Evolutionary conservation across 768 basidiomycete genomes (phyloP), one percentile per base, ranked within the genome.

Genomic region (Boletus sp.): DNA sequence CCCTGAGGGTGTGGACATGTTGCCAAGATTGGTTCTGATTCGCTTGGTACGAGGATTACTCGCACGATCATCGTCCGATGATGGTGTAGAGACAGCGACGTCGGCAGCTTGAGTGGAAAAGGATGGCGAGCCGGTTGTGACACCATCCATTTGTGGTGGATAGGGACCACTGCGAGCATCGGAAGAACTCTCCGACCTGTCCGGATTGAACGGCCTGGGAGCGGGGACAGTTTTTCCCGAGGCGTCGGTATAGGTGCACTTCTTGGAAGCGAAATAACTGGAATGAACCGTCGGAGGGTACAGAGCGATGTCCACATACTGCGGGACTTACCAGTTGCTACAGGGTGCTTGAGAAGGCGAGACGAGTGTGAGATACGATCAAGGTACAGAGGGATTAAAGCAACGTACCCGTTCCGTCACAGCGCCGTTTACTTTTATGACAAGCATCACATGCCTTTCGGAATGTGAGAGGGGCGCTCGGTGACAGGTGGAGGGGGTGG

Each of bases 401-500:
- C 54, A 49, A 76, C 84, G 56, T 58, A 87, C 88, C 85, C 58
- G 87, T 89, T 33, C 89, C 89, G 72, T 91, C 89, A 73, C 90
- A 92, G 47, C 90, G 83, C 28, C 90, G 83, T 68, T 92, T 92
- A 74, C 84, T 86, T 71, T 88, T 90, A 69, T 92, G 91, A 69
- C 90, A 92, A 52, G 87, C 86, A 71, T 90, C 87, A 72, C 90
- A 92, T 48, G 90, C 80, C 80, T 82, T 55, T 35, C n/a, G 47
- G 49, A 47, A 33, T 10, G 54, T 70, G 54, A 60, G 47, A 15
- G 50, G 39, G 40, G 10, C 28, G 52, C 14, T 32, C 41, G 39
- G 53, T 49, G 47, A 44, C 28, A 18, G 41, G 28, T 50, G 32
- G 50, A 33, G 50, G 30, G 47, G 37, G 28, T 40, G 20, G 60